Evolutionary conservation across 1,284 basidiomycete species (phyloP), one percentile per base, ranked within the genome.

Genomic region (Inonotus obliquus): DNA sequence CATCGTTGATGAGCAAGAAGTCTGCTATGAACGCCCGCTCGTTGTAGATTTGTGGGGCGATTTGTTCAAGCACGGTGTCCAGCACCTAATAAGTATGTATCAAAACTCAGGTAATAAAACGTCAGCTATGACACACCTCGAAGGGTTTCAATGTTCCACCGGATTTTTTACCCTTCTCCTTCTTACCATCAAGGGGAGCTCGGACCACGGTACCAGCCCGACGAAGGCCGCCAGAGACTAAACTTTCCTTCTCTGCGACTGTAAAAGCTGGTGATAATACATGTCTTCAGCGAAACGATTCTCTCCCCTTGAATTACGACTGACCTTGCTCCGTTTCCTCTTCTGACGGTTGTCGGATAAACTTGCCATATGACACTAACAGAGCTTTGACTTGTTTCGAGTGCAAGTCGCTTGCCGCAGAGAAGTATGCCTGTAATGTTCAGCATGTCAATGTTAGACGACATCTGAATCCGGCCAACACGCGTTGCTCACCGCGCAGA

Each of bases 11-110:
- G 71, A 96, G 94, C 49, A 99, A 77, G 72, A 98, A 95, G 67
- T 96, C 92, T 9, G 88, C 84, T 65, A 98, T 87, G 74, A 98
- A 98, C 17, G 87, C 86, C 70, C 92, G 87, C 75, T 99, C 96
- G 10, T 83, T 83, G 62, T 88, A 85, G 14, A 98, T 80, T 57
- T 90, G 81, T 2, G 87, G 86, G 5, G 89, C 81, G 4, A 98
- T 81, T 72, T 92, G 87, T 53, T 89, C 85, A 2, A 98, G 76
- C 11, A 92, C 82, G 54, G 85, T 78, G 35, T 81, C 80, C 65
- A 97, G 88, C 0, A 89, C 90, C 89, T 96, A 35, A 13, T 25
- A 65, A 53, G 55, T 29, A 32, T 55, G 44, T 44, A 44, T 65
- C 19, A 45, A 48, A 14, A 27, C 41, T 45, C 38, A 59, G 19